Evolutionary conservation across 2,329 filamentous ascomycete genomes (phyloP).

Genomic region (Exserohilum turcica): DNA sequence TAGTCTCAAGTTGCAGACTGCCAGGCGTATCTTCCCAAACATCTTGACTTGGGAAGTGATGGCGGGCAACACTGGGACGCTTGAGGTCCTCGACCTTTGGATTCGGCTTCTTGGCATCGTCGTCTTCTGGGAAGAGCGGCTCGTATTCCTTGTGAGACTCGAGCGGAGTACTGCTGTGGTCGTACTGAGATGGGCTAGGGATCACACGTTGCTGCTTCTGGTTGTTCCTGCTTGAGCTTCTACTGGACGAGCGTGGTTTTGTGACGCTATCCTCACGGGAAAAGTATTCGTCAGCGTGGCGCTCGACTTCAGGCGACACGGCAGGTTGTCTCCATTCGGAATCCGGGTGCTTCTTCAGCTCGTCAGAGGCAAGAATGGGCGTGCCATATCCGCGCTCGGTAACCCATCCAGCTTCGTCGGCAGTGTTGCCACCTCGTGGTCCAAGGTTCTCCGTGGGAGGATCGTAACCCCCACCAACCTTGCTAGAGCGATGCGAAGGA

Average conservation of each 20-base stretch:
- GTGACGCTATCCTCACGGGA: slow-evolving; percentile 51
- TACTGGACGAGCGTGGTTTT: slow-evolving; percentile 59
- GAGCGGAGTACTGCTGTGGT: slow-evolving; percentile 67
- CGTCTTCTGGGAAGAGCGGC: slow-evolving; percentile 79
- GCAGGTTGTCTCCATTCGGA: slow-evolving; percentile 76
- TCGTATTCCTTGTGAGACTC: slow-evolving; percentile 95
- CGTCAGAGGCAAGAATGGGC: slow-evolving; percentile 88
- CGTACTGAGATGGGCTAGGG: slow-evolving; percentile 50
- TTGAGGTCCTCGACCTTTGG: slow-evolving; percentile 63
- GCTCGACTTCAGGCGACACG: slow-evolving; percentile 70
- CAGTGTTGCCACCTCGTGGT: slow-evolving; percentile 52
- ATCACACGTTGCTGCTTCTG: slow-evolving; percentile 57
- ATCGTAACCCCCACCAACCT: slow-evolving; percentile 58
- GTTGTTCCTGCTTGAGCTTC: slow-evolving; percentile 57
- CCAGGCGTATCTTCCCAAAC: slow-evolving; percentile 96
- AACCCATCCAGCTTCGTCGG: slow-evolving; percentile 56
- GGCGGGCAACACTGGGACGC: slow-evolving; percentile 54
- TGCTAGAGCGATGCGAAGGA: slow-evolving; percentile 55
- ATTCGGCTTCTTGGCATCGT: slow-evolving; percentile 60
- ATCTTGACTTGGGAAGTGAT: slow-evolving; percentile 90
- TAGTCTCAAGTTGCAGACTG: slow-evolving; percentile 76
- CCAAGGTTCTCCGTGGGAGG: slow-evolving; percentile 59
- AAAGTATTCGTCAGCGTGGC: slow-evolving; percentile 62
- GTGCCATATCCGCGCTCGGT: slow-evolving; percentile 68
- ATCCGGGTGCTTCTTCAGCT: slow-evolving; percentile 75